Conservation (phyloP, 805 yeast species). For the Kazachstania africana region DNA sequence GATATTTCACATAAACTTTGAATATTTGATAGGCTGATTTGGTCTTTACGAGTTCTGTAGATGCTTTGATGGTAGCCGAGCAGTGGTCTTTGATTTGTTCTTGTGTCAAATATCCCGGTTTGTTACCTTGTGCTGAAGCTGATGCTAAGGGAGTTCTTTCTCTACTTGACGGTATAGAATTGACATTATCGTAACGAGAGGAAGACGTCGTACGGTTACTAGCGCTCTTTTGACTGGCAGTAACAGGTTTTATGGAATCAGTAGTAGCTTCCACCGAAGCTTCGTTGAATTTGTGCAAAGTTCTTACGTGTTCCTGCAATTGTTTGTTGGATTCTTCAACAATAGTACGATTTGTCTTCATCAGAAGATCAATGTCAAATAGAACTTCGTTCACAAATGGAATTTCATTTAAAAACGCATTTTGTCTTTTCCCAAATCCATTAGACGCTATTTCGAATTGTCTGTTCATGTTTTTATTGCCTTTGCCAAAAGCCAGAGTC, state of each 20-base stretch:
- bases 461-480: constrained; percentile 1
- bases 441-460: constrained; percentile 5
- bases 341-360: constrained; percentile 8
- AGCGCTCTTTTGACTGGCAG: no score
- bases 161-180: background rate
- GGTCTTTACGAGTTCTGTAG: constrained; percentile 15
- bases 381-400: constrained; percentile 9
- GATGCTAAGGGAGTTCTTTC: background rate
- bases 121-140: constrained; percentile 1
- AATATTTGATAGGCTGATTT: constrained; percentile 24
- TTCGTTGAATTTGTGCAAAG: constrained; percentile 6
- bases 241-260: no score
- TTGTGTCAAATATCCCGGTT: constrained; percentile 16
- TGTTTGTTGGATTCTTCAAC: constrained; percentile 8
- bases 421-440: constrained; percentile 2
- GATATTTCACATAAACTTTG: constrained; percentile 23
- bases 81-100: constrained; percentile 24
- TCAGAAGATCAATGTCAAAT: constrained; percentile 9
- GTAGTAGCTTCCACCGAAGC: no score
- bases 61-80: constrained; percentile 17
- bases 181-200: no score
- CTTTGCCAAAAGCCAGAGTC: constrained; percentile 13
- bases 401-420: constrained; percentile 7
- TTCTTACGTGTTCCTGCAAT: background rate
- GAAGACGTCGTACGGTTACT: no score